These are phyloP conservation scores for Coniochaeta prunicola DNA, from an alignment of 2,329 filamentous ascomycete genomes.

Conservation along the genomic window DNA sequence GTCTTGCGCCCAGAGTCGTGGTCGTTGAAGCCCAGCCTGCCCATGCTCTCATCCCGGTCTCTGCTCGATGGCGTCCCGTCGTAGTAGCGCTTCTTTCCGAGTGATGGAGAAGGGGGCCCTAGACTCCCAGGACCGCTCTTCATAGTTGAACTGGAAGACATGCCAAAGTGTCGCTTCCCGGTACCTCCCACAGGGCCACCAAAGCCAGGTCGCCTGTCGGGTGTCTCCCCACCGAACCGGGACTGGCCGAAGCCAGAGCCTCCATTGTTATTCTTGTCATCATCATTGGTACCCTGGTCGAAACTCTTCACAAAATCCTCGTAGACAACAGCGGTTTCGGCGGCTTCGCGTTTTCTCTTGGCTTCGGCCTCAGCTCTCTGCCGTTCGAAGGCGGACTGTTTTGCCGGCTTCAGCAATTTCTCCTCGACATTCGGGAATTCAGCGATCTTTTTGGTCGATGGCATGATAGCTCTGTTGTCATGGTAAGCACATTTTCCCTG, in stretches of 20 bases:
- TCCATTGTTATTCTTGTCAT: conserved; percentile 17
- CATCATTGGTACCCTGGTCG: conserved; percentile 50
- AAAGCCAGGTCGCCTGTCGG: conserved; percentile 22
- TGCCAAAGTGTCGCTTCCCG: conserved; percentile 59
- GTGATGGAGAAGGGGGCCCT: conserved; percentile 42
- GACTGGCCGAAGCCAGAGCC: conserved; percentile 9
- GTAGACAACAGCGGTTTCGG: conserved; percentile 80
- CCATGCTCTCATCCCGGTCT: conserved; percentile 22
- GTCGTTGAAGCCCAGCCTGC: conserved; percentile 30
- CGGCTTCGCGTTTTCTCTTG: conserved; percentile 75
- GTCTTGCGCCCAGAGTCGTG: conserved; percentile 40
- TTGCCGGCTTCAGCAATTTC: conserved; percentile 72
- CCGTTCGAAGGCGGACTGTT: conserved; percentile 82
- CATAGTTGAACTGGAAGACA: conserved; percentile 41
- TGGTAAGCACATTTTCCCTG: background rate
- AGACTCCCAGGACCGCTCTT: conserved; percentile 58
- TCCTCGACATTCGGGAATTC: conserved; percentile 66
- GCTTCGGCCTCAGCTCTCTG: conserved; percentile 86
- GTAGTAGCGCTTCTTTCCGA: conserved; percentile 47
- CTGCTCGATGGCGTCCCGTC: conserved; percentile 34
- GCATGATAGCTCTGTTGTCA: conserved; percentile 27
- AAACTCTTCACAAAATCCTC: conserved; percentile 83
- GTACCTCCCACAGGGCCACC: conserved; percentile 20
- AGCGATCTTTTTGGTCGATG: conserved; percentile 37
- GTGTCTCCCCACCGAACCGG: conserved; percentile 9